A percentile compares a stretch with the other conserved stretches of the same genome.
Conservation (phyloP, 768 basidiomycete genomes). For the Cystobasidium tubakii region DNA sequence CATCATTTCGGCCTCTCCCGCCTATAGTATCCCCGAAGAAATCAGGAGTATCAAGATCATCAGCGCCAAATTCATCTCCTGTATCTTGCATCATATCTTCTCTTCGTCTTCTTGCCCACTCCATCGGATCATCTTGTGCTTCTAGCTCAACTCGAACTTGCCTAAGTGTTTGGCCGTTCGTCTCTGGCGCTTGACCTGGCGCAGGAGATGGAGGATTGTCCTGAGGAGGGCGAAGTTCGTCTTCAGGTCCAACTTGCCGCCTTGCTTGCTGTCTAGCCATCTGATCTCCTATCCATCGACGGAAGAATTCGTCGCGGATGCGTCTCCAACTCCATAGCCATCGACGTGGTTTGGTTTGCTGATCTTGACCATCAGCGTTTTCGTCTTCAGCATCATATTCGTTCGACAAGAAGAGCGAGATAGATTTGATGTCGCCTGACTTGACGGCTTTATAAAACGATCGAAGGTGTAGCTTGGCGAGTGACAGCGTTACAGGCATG, state of each 20-base stretch:
- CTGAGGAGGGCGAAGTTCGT: not conserved
- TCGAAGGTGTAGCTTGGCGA: constrained; percentile 71
- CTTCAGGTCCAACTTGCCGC: not conserved
- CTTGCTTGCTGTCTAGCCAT: constrained; percentile 26
- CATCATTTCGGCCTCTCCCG: constrained; percentile 42
- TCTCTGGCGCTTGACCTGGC: constrained; percentile 43
- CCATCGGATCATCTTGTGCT: constrained; percentile 45
- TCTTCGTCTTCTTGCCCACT: constrained; percentile 74
- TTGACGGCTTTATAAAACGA: constrained; percentile 57
- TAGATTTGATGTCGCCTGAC: constrained; percentile 35
- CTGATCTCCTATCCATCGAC: constrained; percentile 29
- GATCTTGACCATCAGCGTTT: not conserved
- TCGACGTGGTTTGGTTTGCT: not conserved
- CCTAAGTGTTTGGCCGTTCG: constrained; percentile 59
- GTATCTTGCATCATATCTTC: constrained; percentile 61
- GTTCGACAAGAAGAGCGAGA: constrained; percentile 40
- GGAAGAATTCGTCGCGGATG: constrained; percentile 24
- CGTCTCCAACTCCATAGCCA: constrained; percentile 32
- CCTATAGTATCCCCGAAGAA: constrained; percentile 35
- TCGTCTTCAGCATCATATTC: constrained; percentile 37
- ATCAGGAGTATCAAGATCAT: constrained; percentile 53
- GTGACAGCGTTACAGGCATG: constrained; percentile 73
- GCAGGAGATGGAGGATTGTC: constrained; percentile 46
- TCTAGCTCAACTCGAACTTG: constrained; percentile 17
- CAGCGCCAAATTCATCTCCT: constrained; percentile 66